Percentiles rank a stretch among this genome's conserved stretches.
These are phyloP conservation scores for Podosphaera xanthii DNA, from an alignment of 2,329 filamentous ascomycete genomes.

Conservation along the genomic window DNA sequence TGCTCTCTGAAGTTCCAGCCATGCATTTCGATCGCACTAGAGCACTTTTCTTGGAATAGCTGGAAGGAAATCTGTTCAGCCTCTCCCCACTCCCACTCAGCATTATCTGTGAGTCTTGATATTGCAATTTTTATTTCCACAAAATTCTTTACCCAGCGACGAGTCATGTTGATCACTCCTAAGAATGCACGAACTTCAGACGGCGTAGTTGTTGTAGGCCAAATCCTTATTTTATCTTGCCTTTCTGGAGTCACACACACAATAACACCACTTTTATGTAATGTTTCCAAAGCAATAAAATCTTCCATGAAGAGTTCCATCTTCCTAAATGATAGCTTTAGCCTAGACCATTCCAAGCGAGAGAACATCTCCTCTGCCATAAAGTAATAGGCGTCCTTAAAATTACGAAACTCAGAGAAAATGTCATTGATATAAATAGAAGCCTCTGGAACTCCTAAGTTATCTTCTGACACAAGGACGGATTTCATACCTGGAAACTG, in stretches of 20 bases:
- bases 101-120: too few relatives aligned
- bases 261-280: background rate
- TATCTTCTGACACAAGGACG: background rate
- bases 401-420: background rate
- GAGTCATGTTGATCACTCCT: background rate
- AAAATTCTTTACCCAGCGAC: background rate
- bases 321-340: slow-evolving; percentile 2
- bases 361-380: background rate
- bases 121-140: too few relatives aligned
- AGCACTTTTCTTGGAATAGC: too few relatives aligned
- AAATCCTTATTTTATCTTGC: background rate
- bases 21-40: background rate
- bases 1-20: background rate
- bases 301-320: slow-evolving; percentile 1
- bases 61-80: too few relatives aligned
- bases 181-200: background rate
- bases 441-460: background rate
- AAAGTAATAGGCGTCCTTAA: background rate
- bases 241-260: too few relatives aligned
- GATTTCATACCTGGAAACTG: background rate
- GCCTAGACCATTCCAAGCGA: background rate
- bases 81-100: too few relatives aligned
- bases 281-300: background rate
- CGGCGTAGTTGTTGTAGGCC: background rate
- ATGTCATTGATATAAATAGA: slow-evolving; percentile 1